Evolutionary conservation across 345 rosid genomes (phyloP), one percentile per base, ranked within the genome.

Genomic region (Trapa incisa): DNA sequence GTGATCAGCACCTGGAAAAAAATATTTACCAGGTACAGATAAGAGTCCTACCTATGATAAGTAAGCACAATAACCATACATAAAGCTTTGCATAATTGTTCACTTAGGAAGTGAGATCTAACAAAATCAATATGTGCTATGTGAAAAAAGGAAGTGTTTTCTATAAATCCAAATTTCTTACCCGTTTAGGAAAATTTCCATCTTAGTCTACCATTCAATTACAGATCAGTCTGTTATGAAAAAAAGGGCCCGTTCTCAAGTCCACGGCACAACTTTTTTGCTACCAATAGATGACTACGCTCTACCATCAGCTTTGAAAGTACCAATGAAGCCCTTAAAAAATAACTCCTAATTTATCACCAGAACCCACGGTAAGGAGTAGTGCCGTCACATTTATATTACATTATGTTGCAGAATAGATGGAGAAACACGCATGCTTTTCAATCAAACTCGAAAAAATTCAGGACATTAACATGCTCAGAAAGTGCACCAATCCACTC

Each of bases 1-100:
- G 99, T 84, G 69, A 91, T 66, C 75, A 91, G 69, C 66, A 87
- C 88, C 98, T 93, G 76, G 39, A 47, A 29, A 41, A 39, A 53
- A 54, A 33, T 32, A 42, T 53, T 37, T 0, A 15, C 6, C 57
- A 3, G 3, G 9, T 56, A 50, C 2, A 10, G 37, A 9, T 58
- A 3, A 3, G 29, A 33, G 63, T 33, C 11, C 36, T 32, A 32
- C 1, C 32, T 5, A 32, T 35, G 32, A 10, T 33, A 10, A 58
- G 35, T 58, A 58, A 57, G 12, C 63, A 50, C 17, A 29, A 50
- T 15, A 50, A 50, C 29, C 6, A 29, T 48, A 48, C 37, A 22
- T 35, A 5, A 3, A 11, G 9, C 12, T 2, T 32, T 7, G 32
- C 63, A 58, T n/a, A 54, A 22, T 54, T 54, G 6, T 35, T 54